phyloP scores from a whole-genome alignment of 2,329 filamentous ascomycete species.

The Exophiala aquamarina region DNA sequence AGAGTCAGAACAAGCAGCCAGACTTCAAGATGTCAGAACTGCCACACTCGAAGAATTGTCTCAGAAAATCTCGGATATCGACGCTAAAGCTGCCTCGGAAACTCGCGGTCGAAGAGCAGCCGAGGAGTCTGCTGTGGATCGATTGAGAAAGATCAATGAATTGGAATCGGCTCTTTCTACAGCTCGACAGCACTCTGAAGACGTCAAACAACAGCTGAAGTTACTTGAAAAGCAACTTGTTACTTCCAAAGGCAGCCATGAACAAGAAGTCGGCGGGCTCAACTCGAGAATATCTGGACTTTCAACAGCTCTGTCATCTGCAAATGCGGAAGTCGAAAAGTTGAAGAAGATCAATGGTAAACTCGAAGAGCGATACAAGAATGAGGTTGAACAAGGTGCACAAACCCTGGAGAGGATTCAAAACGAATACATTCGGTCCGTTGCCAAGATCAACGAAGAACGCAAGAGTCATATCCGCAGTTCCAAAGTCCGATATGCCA shows the following conservation, averaged over 20 bases:
- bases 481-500: constrained; percentile 39
- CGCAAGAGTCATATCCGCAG: constrained; percentile 29
- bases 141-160: constrained; percentile 37
- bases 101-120: constrained; percentile 34
- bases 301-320: constrained; percentile 39
- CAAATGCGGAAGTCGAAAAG: constrained; percentile 37
- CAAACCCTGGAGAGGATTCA: constrained; percentile 39
- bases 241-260: constrained; percentile 31
- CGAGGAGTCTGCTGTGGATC: constrained; percentile 37
- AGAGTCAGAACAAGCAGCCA: constrained; percentile 39
- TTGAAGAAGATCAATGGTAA: constrained; percentile 36
- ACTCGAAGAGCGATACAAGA: constrained; percentile 38
- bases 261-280: constrained; percentile 38
- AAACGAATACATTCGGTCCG: constrained; percentile 36
- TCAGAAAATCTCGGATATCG: constrained; percentile 35
- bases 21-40: constrained; percentile 39
- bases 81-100: constrained; percentile 36
- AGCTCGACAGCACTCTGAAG: constrained; percentile 36
- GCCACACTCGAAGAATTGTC: constrained; percentile 31
- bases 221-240: constrained; percentile 30
- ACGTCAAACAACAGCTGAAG: constrained; percentile 36
- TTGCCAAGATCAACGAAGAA: constrained; percentile 29
- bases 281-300: constrained; percentile 44
- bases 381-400: constrained; percentile 39
- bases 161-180: constrained; percentile 36